Evolutionary conservation across 257 asterid species (phyloP).

Genomic region (Ocimum tenuiflorum): DNA sequence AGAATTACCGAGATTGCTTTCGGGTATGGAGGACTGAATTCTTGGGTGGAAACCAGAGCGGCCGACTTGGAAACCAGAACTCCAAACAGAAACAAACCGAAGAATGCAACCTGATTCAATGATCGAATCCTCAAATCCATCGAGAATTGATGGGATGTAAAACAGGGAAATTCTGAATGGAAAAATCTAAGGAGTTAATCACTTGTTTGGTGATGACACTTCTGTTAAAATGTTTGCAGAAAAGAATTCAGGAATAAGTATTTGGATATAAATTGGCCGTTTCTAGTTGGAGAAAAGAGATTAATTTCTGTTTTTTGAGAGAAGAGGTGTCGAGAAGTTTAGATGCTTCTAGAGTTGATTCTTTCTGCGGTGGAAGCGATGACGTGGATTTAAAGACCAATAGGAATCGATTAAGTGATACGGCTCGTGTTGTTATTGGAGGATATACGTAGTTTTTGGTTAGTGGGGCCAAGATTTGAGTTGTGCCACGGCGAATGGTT

Average conservation of each 20-base stretch:
- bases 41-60: conserved; percentile 32
- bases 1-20: conserved; percentile 52
- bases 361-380: conserved; percentile 17
- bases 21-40: conserved; percentile 36
- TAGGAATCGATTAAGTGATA: conserved; percentile 36
- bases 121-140: conserved; percentile 36
- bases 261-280: neutral
- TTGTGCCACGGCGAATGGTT: no score
- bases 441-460: neutral
- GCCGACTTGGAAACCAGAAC: conserved; percentile 24
- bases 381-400: conserved; percentile 45
- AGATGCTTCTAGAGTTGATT: conserved; percentile 19
- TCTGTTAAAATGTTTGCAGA: neutral
- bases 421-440: conserved; percentile 13
- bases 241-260: no score
- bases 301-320: no score
- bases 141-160: neutral
- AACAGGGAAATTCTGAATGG: neutral
- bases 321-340: no score
- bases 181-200: neutral
- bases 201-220: conserved; percentile 7
- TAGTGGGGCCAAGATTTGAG: no score
- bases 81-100: conserved; percentile 29
- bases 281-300: neutral
- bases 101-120: conserved; percentile 1